Evolutionary conservation across 306 rosid genomes (phyloP).

Genomic region (Gleditsia sinensis): DNA sequence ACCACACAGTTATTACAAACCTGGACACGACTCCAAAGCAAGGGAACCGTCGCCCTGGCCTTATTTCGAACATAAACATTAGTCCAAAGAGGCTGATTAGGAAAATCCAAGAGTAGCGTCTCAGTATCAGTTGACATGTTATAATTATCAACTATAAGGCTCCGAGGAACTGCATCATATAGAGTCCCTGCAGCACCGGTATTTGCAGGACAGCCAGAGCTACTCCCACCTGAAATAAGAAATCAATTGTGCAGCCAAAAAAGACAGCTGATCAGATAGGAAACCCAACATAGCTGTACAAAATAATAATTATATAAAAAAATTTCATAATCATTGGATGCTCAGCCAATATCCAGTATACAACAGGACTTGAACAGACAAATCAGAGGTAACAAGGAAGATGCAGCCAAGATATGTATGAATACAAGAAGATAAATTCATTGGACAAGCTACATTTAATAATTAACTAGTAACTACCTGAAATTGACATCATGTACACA

Average conservation of each 20-base stretch:
- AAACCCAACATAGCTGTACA: slow-evolving; percentile 13
- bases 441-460: background rate
- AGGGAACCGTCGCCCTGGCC: slow-evolving; percentile 96
- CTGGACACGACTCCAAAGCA: slow-evolving; percentile 99
- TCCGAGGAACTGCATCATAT: slow-evolving; percentile 93
- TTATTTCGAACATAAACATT: slow-evolving; percentile 86
- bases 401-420: background rate
- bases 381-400: background rate
- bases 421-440: background rate
- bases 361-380: background rate
- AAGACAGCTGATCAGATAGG: slow-evolving; percentile 22
- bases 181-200: slow-evolving; percentile 98
- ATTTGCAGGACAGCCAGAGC: slow-evolving; percentile 82
- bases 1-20: slow-evolving; percentile 51
- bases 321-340: slow-evolving; percentile 26
- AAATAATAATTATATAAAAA: background rate
- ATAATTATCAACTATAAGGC: slow-evolving; percentile 76
- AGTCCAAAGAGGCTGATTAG: slow-evolving; percentile 94
- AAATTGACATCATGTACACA: background rate
- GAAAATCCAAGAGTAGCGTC: slow-evolving; percentile 95
- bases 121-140: slow-evolving; percentile 90
- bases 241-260: slow-evolving; percentile 32
- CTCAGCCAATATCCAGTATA: background rate
- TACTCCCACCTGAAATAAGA: slow-evolving; percentile 77
- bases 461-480: background rate